Conservation (phyloP, 1,284 basidiomycete genomes). For the Termitomyces sp. region DNA sequence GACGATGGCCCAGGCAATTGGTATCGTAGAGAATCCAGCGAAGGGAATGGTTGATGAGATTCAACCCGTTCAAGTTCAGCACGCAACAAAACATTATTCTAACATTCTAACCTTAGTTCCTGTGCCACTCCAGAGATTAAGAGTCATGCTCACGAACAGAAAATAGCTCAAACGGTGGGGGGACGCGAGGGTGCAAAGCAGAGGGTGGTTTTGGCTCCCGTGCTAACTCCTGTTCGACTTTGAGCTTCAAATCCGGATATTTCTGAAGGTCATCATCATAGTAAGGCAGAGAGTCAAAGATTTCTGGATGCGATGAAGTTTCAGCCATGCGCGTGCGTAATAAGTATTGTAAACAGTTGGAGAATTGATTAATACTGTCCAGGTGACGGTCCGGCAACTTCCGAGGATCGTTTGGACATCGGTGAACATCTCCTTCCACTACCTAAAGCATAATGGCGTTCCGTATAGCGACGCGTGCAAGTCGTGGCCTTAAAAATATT, state of each 20-base stretch:
- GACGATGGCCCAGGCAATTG: constrained; percentile 69
- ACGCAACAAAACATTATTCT: constrained; percentile 65
- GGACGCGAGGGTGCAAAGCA: constrained; percentile 65
- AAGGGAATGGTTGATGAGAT: constrained; percentile 62
- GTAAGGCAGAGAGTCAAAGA: constrained; percentile 88
- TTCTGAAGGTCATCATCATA: constrained; percentile 90
- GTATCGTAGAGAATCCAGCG: constrained; percentile 79
- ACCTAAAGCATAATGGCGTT: constrained; percentile 41
- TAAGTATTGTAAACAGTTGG: constrained; percentile 1
- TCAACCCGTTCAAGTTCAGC: constrained; percentile 73
- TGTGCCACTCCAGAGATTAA: neutral
- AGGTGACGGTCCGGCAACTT: constrained; percentile 30
- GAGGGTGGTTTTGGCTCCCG: constrained; percentile 55
- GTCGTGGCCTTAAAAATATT: constrained; percentile 32
- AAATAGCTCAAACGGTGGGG: constrained; percentile 64
- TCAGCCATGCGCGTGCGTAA: constrained; percentile 16
- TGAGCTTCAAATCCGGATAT: constrained; percentile 63
- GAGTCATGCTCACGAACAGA: constrained; percentile 56
- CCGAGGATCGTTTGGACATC: constrained; percentile 23
- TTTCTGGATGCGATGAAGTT: constrained; percentile 22
- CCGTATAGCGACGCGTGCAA: constrained; percentile 40
- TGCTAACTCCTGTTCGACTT: constrained; percentile 70
- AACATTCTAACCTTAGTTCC: constrained; percentile 10
- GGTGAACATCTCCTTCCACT: neutral
- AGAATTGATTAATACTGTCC: neutral